These are phyloP conservation scores for Leccinum ochraceum DNA, from an alignment of 768 basidiomycete genomes.

Conservation along the genomic window DNA sequence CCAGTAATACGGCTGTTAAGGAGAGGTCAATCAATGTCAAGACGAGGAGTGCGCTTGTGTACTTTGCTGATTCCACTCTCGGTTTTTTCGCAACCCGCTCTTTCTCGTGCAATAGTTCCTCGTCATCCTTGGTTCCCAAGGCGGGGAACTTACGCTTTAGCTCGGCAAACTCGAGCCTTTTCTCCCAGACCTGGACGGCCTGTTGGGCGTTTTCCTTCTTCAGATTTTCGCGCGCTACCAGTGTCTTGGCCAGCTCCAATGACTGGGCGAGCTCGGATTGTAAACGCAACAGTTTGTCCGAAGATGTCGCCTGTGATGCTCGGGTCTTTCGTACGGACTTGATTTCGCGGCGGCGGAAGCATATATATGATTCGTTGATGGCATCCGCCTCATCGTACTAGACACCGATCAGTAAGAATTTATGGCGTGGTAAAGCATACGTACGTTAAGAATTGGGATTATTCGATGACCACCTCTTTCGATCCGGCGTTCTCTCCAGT, in stretches of 20 bases:
- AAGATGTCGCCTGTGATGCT: conserved; percentile 83
- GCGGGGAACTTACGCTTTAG: conserved; percentile 74
- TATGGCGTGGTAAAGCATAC: conserved; percentile 24
- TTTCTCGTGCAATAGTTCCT: conserved; percentile 73
- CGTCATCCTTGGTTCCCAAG: conserved; percentile 64
- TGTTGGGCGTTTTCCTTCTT: conserved; percentile 69
- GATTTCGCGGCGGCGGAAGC: conserved; percentile 93
- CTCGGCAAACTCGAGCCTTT: conserved; percentile 70
- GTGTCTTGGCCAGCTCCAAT: conserved; percentile 67
- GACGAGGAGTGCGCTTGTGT: background rate
- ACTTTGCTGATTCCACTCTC: conserved; percentile 36
- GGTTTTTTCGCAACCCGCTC: conserved; percentile 62
- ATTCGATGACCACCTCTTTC: conserved; percentile 82
- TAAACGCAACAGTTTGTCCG: conserved; percentile 85
- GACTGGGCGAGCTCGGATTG: conserved; percentile 73
- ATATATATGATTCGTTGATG: conserved; percentile 91
- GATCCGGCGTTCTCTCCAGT: conserved; percentile 86
- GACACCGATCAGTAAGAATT: conserved; percentile 2
- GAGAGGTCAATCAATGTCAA: conserved; percentile 2
- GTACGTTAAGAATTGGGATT: conserved; percentile 85
- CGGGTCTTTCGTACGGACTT: conserved; percentile 95
- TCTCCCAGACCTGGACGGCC: conserved; percentile 74
- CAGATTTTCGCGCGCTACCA: conserved; percentile 69
- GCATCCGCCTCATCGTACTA: conserved; percentile 90
- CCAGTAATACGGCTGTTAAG: conserved; percentile 45